Percentiles rank a stretch among this genome's conserved stretches.
phyloP scores from a whole-genome alignment of 2,329 filamentous ascomycete genomes.

The Harringtonia aguacate region DNA sequence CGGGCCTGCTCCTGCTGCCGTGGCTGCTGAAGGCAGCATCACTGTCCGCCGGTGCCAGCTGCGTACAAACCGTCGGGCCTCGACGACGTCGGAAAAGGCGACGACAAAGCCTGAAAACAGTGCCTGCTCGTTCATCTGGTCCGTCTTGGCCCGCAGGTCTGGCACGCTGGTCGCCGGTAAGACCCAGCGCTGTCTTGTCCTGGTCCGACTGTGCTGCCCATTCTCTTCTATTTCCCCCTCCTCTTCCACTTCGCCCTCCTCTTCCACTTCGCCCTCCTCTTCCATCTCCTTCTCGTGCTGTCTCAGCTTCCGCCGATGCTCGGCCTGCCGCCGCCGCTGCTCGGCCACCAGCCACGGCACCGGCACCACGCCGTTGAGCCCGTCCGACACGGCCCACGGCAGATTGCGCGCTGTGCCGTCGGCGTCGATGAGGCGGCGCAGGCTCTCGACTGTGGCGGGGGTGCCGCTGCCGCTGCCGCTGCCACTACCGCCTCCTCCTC shows the following conservation, averaged over 20 bases:
- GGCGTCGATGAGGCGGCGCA: constrained; percentile 27
- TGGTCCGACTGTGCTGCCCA: no score
- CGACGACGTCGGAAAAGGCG: constrained; percentile 41
- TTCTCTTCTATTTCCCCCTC: not conserved
- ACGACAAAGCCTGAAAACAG: constrained; percentile 39
- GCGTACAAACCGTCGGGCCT: constrained; percentile 40
- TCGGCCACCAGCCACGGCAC: constrained; percentile 12
- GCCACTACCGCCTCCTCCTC: constrained; percentile 15
- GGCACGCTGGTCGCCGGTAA: constrained; percentile 9
- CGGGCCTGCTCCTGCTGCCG: not conserved
- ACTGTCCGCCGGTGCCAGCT: constrained; percentile 30
- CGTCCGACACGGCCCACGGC: constrained; percentile 21
- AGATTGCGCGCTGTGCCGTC: constrained; percentile 32
- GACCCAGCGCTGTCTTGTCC: no score
- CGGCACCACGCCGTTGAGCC: constrained; percentile 13
- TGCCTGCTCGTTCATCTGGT: constrained; percentile 18
- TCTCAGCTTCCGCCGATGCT: not conserved
- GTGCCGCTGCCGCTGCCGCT: constrained; percentile 7
- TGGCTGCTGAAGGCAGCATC: constrained; percentile 10
- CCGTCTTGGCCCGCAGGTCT: constrained; percentile 8
- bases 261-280: not conserved
- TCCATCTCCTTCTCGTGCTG: not conserved
- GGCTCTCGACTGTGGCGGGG: constrained; percentile 18
- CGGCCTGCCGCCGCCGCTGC: constrained; percentile 4
- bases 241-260: not conserved